Percentiles rank a stretch among this genome's conserved stretches.
Conservation (phyloP, 179 eudicot genomes). For the Amaranthus tricolor region DNA sequence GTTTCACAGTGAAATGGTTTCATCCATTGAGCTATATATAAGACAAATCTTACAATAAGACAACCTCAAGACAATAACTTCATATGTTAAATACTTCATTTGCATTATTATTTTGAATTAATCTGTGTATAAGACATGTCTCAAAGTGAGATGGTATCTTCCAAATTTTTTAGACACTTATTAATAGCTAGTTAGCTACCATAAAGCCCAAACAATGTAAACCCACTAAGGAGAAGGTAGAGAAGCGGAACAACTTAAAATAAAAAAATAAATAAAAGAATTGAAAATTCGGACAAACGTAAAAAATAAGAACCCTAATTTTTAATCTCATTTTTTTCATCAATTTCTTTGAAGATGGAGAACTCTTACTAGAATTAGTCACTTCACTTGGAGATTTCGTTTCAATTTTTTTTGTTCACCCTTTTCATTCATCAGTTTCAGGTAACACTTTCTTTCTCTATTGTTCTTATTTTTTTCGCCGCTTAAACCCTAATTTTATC, state of each 20-base stretch:
- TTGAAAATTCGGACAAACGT: background rate
- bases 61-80: no score
- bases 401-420: background rate
- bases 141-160: no score
- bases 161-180: background rate
- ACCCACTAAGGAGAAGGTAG: background rate
- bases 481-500: constrained; percentile 12
- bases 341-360: constrained; percentile 5
- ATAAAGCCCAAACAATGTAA: background rate
- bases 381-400: background rate
- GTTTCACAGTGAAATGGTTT: no score
- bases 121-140: no score
- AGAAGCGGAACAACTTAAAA: background rate
- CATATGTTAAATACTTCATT: no score
- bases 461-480: background rate
- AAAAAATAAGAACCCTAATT: constrained; percentile 29
- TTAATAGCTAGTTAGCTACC: background rate
- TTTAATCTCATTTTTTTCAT: constrained; percentile 9
- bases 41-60: no score
- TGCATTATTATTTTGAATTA: no score
- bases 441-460: constrained; percentile 14
- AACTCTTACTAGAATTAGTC: background rate
- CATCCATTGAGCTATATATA: no score
- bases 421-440: background rate
- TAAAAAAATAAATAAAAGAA: background rate